phyloP scores from a whole-genome alignment of 1,284 basidiomycete genomes.

The Microstroma glucosiphilum region DNA sequence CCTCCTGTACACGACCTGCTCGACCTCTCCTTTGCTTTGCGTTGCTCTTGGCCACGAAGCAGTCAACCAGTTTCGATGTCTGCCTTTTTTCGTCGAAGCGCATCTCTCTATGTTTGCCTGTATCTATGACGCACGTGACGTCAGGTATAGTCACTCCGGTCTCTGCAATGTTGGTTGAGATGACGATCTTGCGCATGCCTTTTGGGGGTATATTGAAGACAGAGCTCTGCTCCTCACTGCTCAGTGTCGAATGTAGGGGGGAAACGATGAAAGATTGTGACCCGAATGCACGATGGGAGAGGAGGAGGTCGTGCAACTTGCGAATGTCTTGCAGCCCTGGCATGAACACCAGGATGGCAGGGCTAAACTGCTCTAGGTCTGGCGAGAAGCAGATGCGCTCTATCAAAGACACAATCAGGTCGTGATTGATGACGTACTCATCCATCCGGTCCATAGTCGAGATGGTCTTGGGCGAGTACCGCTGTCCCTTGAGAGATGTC shows the following conservation, averaged over 20 bases:
- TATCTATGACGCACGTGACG: constrained; percentile 94
- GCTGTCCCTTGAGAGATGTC: constrained; percentile 53
- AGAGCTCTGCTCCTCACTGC: constrained; percentile 70
- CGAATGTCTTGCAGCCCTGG: constrained; percentile 81
- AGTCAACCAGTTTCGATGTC: constrained; percentile 84
- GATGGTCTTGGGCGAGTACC: constrained; percentile 68
- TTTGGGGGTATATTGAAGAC: constrained; percentile 80
- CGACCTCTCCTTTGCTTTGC: constrained; percentile 85
- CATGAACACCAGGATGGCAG: constrained; percentile 85
- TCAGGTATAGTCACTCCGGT: constrained; percentile 98
- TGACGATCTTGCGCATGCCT: constrained; percentile 83
- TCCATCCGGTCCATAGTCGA: constrained; percentile 79
- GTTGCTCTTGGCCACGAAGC: constrained; percentile 86
- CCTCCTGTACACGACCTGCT: constrained; percentile 84
- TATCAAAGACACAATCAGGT: constrained; percentile 67
- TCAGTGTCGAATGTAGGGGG: constrained; percentile 75
- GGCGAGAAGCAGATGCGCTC: constrained; percentile 75
- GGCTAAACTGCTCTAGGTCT: constrained; percentile 61
- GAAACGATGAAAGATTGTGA: constrained; percentile 68
- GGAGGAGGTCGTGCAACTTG: constrained; percentile 73
- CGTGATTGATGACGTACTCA: constrained; percentile 66
- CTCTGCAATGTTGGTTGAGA: constrained; percentile 69
- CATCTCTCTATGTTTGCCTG: constrained; percentile 69
- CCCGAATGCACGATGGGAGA: constrained; percentile 71
- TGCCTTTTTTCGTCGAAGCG: constrained; percentile 93